These are phyloP conservation scores for Boletus rubropictus DNA, from an alignment of 768 basidiomycete species.

Conservation along the genomic window DNA sequence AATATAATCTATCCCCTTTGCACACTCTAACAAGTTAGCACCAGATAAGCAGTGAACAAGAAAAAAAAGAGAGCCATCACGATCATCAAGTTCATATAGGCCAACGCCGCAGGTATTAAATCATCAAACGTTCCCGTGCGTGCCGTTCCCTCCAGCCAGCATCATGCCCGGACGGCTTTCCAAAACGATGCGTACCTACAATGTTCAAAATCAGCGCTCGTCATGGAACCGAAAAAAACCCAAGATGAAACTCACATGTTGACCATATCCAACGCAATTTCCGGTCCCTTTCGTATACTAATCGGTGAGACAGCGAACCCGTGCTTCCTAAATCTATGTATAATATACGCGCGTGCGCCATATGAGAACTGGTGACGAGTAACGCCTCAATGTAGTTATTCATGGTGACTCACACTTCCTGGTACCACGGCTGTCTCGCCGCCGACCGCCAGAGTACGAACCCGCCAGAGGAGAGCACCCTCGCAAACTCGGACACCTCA, in stretches of 20 bases:
- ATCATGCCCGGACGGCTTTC: constrained; percentile 24
- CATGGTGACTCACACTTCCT: constrained; percentile 35
- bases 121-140: neutral
- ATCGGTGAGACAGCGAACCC: constrained; percentile 53
- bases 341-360: neutral
- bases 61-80: neutral
- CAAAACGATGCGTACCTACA: constrained; percentile 32
- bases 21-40: neutral
- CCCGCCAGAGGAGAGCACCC: constrained; percentile 55
- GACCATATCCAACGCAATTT: constrained; percentile 55
- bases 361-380: neutral
- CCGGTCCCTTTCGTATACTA: constrained; percentile 44
- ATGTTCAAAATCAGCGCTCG: neutral
- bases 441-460: constrained; percentile 64
- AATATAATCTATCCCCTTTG: neutral
- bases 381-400: neutral
- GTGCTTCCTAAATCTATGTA: constrained; percentile 40
- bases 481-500: constrained; percentile 49
- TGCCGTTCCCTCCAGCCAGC: neutral
- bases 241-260: constrained; percentile 50
- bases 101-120: neutral
- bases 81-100: neutral
- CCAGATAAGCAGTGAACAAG: neutral
- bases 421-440: constrained; percentile 62
- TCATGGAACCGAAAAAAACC: neutral